A percentile compares a stretch with the other conserved stretches of the same genome.
phyloP scores from a whole-genome alignment of 108 stramenopile species.

The Craspedostauros australis region DNA sequence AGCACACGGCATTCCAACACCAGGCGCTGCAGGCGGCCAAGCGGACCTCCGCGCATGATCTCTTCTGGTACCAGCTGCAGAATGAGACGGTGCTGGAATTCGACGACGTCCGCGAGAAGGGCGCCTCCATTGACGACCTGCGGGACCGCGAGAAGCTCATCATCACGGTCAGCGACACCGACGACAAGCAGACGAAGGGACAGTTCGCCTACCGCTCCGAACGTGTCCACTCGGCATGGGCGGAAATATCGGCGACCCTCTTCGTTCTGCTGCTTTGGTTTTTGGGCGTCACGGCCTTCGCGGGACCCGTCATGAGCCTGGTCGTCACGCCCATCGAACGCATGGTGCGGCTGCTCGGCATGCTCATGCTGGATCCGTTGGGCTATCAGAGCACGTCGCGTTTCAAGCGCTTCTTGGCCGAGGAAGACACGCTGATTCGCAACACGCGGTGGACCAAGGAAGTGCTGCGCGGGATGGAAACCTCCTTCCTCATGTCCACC shows the following conservation, averaged over 20 bases:
- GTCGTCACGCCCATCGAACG: conserved; percentile 69
- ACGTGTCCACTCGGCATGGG: conserved; percentile 12
- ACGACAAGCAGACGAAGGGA: neutral
- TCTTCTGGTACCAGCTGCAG: conserved; percentile 34
- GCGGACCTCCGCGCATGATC: conserved; percentile 37
- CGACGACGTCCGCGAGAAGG: neutral
- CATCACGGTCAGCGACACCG: conserved; percentile 20
- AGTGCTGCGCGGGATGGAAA: conserved; percentile 60
- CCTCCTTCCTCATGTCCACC: conserved; percentile 72
- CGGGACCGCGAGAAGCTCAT: conserved; percentile 39
- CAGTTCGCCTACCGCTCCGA: conserved; percentile 6
- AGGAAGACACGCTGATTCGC: conserved; percentile 37
- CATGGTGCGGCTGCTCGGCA: conserved; percentile 56
- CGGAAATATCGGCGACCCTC: conserved; percentile 38
- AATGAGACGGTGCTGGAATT: neutral
- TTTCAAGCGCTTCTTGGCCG: conserved; percentile 41
- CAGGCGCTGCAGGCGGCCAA: conserved; percentile 46
- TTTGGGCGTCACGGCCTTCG: conserved; percentile 50
- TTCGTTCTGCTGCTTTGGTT: conserved; percentile 61
- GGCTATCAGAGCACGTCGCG: conserved; percentile 53
- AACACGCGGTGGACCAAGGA: conserved; percentile 53
- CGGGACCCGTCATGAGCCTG: conserved; percentile 53
- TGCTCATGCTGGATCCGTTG: conserved; percentile 71
- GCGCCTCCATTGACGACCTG: conserved; percentile 8
- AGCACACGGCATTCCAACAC: conserved; percentile 20